Conservation (phyloP, 352 stramenopile genomes). For the Globisporangium acanthophoron region DNA sequence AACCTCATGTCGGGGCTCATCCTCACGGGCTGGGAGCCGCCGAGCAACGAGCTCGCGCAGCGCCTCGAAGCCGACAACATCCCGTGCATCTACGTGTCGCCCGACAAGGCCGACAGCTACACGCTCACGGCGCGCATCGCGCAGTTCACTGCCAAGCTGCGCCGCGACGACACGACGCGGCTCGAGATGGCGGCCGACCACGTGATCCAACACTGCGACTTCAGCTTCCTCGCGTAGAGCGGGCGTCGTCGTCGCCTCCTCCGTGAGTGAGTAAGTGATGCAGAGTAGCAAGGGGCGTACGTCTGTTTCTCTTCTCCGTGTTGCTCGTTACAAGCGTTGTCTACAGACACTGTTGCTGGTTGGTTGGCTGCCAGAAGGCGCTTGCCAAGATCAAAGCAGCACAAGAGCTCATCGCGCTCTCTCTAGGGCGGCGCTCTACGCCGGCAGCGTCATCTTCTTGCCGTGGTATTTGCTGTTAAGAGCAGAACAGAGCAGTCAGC, state of each 20-base stretch:
- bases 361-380: too few species aligned
- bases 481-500: neutral
- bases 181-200: constrained; percentile 78
- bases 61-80: constrained; percentile 80
- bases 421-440: constrained; percentile 31
- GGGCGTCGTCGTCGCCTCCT: neutral
- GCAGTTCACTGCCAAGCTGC: constrained; percentile 80
- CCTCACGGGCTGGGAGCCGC: constrained; percentile 78
- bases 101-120: constrained; percentile 83
- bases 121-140: constrained; percentile 75
- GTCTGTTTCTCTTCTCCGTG: neutral
- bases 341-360: neutral
- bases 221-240: constrained; percentile 51
- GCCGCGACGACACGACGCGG: constrained; percentile 62
- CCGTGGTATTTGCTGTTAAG: constrained; percentile 79
- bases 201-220: constrained; percentile 79
- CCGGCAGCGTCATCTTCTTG: constrained; percentile 88
- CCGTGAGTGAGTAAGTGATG: neutral
- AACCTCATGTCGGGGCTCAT: constrained; percentile 78
- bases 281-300: neutral
- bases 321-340: neutral
- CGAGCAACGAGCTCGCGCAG: constrained; percentile 53
- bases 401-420: neutral
- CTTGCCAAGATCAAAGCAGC: too few species aligned
- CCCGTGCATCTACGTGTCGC: constrained; percentile 84